Evolutionary conservation across 371 early-diverging fungal species (phyloP).

Genomic region (Dipsacomyces acuminosporus): DNA sequence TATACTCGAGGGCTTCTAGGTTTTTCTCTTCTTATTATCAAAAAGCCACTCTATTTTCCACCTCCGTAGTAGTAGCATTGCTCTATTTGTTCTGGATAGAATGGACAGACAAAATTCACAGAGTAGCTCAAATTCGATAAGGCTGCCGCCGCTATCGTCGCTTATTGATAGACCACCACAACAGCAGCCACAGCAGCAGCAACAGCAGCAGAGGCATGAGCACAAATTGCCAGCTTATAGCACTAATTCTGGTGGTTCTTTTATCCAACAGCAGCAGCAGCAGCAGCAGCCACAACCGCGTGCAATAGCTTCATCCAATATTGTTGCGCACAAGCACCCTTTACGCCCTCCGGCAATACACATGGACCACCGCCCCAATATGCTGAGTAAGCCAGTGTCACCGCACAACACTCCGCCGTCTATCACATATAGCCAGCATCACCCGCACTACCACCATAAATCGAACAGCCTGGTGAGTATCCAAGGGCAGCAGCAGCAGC

Average conservation of each 20-base stretch:
- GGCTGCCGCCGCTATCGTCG: constrained; percentile 37
- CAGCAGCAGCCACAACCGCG: not conserved
- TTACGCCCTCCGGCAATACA: not conserved
- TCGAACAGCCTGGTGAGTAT: not conserved
- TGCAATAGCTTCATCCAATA: constrained; percentile 3
- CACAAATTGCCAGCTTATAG: not conserved
- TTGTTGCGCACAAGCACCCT: not conserved
- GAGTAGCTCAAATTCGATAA: constrained; percentile 6
- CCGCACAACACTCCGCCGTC: not conserved
- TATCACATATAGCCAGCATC: not conserved
- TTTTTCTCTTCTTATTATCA: too few species aligned
- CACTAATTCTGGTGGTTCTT: too few species aligned
- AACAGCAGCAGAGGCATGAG: constrained; percentile 2
- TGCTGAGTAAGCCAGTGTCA: constrained; percentile 4
- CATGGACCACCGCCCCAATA: constrained; percentile 1
- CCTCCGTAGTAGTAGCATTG: too few species aligned
- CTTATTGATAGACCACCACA: constrained; percentile 16
- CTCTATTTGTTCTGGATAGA: too few species aligned
- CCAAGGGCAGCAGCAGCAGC: constrained; percentile 3
- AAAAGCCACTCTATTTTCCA: too few species aligned
- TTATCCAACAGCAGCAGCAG: not conserved
- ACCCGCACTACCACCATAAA: constrained; percentile 4
- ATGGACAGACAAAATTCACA: not conserved
- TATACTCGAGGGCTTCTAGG: too few species aligned
- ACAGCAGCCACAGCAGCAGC: not conserved